Conservation (phyloP, 768 basidiomycete genomes). For the Hygrocybe coccinea region DNA sequence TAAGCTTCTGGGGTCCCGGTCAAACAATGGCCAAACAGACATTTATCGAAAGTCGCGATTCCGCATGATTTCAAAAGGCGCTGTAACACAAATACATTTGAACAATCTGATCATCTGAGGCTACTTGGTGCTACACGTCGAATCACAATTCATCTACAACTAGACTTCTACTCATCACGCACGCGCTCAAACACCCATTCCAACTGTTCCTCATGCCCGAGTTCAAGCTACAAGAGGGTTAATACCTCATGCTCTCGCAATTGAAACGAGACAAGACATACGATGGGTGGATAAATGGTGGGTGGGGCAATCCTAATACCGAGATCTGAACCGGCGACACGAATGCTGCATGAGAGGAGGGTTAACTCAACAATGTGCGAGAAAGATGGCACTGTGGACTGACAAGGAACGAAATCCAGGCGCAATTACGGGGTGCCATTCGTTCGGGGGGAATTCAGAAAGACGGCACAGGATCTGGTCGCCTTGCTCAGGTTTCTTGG, state of each 20-base stretch:
- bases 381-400: conserved; percentile 3
- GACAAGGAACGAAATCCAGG: conserved; percentile 10
- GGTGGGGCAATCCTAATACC: conserved; percentile 3
- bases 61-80: too few relatives aligned
- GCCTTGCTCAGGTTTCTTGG: conserved; percentile 9
- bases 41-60: too few relatives aligned
- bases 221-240: conserved; percentile 1
- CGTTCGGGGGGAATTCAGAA: background rate
- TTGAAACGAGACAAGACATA: background rate
- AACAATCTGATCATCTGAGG: background rate
- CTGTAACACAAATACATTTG: too few relatives aligned
- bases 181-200: conserved; percentile 1
- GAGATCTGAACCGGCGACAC: background rate
- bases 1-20: too few relatives aligned
- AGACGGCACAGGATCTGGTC: conserved; percentile 3
- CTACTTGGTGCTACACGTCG: background rate
- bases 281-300: background rate
- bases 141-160: conserved; percentile 1
- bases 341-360: too few relatives aligned
- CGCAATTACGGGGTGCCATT: conserved; percentile 10
- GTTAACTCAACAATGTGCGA: background rate
- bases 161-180: conserved; percentile 1
- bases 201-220: conserved; percentile 1
- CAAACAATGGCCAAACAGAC: too few relatives aligned
- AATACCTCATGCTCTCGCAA: conserved; percentile 2